Evolutionary conservation across 805 yeast species (phyloP).

Genomic region (Cyberlindnera xylosilytica): DNA sequence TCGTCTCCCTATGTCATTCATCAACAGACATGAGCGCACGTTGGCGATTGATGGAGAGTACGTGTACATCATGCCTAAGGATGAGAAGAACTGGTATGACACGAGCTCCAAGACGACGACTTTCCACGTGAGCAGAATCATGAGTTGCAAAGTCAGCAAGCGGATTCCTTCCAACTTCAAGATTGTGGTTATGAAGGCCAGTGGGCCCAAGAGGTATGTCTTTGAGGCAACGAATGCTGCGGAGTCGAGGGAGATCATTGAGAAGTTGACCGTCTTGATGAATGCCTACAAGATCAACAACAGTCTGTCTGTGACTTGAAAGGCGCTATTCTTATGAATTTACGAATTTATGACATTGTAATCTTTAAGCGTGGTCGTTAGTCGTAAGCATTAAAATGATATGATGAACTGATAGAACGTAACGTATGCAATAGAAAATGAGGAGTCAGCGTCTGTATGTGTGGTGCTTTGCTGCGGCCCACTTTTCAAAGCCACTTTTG

Average conservation of each 20-base stretch:
- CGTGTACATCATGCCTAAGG: conserved; percentile 82
- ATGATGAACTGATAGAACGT: neutral
- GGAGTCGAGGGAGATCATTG: conserved; percentile 73
- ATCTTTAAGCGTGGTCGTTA: neutral
- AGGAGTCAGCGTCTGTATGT: neutral
- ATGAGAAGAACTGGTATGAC: conserved; percentile 72
- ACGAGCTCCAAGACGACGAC: conserved; percentile 72
- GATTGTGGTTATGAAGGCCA: conserved; percentile 66
- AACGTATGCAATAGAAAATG: neutral
- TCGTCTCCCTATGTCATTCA: conserved; percentile 80
- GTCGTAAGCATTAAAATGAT: neutral
- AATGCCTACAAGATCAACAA: conserved; percentile 47
- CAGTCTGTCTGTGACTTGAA: conserved; percentile 18
- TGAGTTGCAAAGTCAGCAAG: conserved; percentile 69
- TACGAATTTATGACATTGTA: neutral
- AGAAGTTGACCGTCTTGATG: conserved; percentile 58
- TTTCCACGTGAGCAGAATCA: conserved; percentile 77
- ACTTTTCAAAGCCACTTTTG: conserved; percentile 58
- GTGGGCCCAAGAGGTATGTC: conserved; percentile 78
- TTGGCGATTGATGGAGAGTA: conserved; percentile 93
- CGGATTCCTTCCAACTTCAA: conserved; percentile 80
- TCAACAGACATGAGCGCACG: conserved; percentile 75
- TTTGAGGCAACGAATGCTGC: conserved; percentile 65
- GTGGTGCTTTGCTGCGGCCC: conserved; percentile 11
- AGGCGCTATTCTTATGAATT: neutral